Base-by-base conservation (phyloP, 139 green algal species). In the Astrephomene gubernaculifera region DNA sequence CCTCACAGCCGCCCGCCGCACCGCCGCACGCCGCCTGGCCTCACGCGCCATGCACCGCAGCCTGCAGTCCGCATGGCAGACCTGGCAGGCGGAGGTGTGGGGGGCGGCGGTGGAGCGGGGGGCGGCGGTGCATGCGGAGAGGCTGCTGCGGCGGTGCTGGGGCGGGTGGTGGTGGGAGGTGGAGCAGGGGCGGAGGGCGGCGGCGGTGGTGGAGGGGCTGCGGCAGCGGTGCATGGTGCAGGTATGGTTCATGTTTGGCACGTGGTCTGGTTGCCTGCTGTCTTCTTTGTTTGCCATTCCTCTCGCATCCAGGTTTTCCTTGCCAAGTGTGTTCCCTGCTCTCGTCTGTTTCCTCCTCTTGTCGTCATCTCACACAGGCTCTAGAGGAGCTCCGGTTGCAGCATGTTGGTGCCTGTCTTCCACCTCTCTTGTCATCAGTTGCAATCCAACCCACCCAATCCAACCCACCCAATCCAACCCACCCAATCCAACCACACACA, bases 41-140 rank as follows among this genome's bases (percentile, higher is more conserved):
- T 5, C 31, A 3, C 43, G 44, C 22, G 9, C 17, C 2, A 33
- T 64, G 22, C 79, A 80, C 44, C 63, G 85, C 5, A 80, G 85
- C 24, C 45, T 89, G 79, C 71, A 87, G 45, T 57, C 35, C 29
- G 64, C 44, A 0, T 91, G 84, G 84, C 44, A 79, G 6, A 57
- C 53, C 14, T 91, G 88, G 88, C 60, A 70, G 27, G 76, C 87
- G 60, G 71, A 72, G n/a, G 81, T 86, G 49, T 71, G 38, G n/a
- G 5, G 49, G 49, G 81, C 29, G 53, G 60, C 1, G 7, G 33
- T 71, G 35, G 61, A 49, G 44, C 83, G 60, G 12, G 71, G 81
- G 25, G 69, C 24, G 3, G 81, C 22, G 27, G 19, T 86, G 52
- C 52, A 72, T 52, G 38, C 29, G 29, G 17, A 17, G 35, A 27